Percentiles rank a stretch among this genome's conserved stretches.
phyloP scores from a whole-genome alignment of 352 stramenopile species.

The Phytophthora sansomeana region DNA sequence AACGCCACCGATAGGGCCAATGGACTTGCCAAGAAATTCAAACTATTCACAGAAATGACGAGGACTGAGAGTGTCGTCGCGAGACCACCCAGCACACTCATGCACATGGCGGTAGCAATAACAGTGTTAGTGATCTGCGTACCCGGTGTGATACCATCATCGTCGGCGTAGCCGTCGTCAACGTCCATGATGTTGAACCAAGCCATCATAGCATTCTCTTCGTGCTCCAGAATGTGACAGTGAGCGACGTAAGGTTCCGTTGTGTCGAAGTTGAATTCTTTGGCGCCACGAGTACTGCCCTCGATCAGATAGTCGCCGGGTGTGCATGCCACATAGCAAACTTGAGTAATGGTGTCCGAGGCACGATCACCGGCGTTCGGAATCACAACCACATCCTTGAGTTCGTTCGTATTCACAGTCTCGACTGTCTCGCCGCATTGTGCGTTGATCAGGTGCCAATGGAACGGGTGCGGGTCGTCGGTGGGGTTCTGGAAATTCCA shows the following conservation, averaged over 20 bases:
- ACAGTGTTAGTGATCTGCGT: conserved; percentile 56
- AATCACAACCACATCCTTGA: conserved; percentile 81
- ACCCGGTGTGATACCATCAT: conserved; percentile 41
- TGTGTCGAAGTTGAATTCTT: conserved; percentile 75
- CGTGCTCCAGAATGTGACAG: conserved; percentile 81
- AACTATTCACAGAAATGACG: conserved; percentile 61
- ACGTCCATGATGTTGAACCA: conserved; percentile 65
- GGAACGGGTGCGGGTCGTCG: conserved; percentile 80
- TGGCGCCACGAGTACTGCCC: conserved; percentile 46
- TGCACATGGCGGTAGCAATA: conserved; percentile 67
- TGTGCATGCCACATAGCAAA: conserved; percentile 80
- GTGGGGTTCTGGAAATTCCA: conserved; percentile 87
- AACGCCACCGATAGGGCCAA: conserved; percentile 69
- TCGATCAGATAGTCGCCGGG: conserved; percentile 69
- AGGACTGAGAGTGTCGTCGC: conserved; percentile 69
- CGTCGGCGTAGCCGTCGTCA: conserved; percentile 54
- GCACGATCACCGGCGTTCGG: conserved; percentile 59
- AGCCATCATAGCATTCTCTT: conserved; percentile 79
- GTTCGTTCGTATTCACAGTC: conserved; percentile 67
- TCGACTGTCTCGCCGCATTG: conserved; percentile 74
- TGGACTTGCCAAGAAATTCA: conserved; percentile 72
- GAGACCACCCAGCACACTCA: conserved; percentile 72
- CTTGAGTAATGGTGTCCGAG: conserved; percentile 53
- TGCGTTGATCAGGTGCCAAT: conserved; percentile 83
- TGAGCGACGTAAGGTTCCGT: conserved; percentile 75